Evolutionary conservation across 441 rosid genomes (phyloP).

Genomic region (Arabidopsis hybrid): DNA sequence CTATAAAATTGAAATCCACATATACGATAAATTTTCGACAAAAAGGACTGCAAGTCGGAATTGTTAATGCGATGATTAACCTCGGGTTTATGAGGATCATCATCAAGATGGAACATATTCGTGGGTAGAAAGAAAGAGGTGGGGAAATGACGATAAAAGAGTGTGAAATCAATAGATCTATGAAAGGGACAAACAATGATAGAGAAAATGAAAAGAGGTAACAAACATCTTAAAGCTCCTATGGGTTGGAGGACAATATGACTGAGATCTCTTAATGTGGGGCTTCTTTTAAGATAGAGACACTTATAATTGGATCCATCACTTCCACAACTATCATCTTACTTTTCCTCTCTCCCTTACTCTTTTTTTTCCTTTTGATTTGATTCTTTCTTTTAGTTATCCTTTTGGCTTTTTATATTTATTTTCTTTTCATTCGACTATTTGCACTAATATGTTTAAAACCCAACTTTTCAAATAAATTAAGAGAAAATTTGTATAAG

Average conservation of each 20-base stretch:
- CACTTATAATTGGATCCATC: conserved; percentile 59
- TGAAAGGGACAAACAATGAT: conserved; percentile 79
- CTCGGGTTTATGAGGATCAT: conserved; percentile 15
- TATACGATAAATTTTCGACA: background rate
- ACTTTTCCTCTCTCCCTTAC: conserved; percentile 8
- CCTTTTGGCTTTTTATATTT: background rate
- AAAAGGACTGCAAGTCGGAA: background rate
- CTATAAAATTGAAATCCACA: background rate
- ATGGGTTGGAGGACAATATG: conserved; percentile 71
- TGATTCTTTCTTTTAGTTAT: conserved; percentile 24
- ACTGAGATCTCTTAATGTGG: conserved; percentile 72
- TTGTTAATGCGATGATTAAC: conserved; percentile 6
- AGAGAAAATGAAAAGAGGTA: conserved; percentile 68
- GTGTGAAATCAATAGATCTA: conserved; percentile 58
- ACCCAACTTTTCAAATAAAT: background rate
- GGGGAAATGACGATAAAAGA: conserved; percentile 52
- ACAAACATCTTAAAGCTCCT: conserved; percentile 50
- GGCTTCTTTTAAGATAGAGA: conserved; percentile 52
- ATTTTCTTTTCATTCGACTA: conserved; percentile 16
- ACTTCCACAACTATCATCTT: conserved; percentile 40
- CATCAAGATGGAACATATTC: conserved; percentile 19
- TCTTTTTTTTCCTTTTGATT: conserved; percentile 11
- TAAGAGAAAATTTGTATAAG: background rate
- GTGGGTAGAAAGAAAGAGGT: conserved; percentile 25
- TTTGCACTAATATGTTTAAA: conserved; percentile 22